phyloP scores from a whole-genome alignment of 2,329 filamentous ascomycete species.

The Didymella lethalis region DNA sequence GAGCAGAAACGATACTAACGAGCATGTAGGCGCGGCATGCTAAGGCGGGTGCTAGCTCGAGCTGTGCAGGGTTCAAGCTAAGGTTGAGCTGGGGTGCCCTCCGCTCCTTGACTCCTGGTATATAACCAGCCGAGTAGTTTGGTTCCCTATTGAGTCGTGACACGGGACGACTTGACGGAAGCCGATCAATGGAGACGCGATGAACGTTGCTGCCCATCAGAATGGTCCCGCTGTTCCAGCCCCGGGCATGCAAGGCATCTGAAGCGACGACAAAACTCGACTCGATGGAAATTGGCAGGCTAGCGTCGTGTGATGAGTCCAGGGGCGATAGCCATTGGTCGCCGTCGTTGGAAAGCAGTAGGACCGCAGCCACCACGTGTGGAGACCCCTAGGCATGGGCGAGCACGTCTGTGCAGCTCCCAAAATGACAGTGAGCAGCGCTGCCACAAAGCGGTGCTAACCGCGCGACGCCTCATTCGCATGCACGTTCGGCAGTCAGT shows the following conservation, averaged over 20 bases:
- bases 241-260: conserved; percentile 3
- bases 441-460: conserved; percentile 27
- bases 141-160: conserved; percentile 13
- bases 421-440: conserved; percentile 25
- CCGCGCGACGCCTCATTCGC: conserved; percentile 20
- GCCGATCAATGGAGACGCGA: conserved; percentile 6
- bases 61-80: conserved; percentile 24
- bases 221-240: conserved; percentile 9
- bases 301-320: conserved; percentile 28
- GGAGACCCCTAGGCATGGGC: conserved; percentile 22
- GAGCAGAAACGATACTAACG: conserved; percentile 19
- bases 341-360: conserved; percentile 10
- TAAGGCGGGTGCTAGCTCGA: conserved; percentile 28
- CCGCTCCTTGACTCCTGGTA: conserved; percentile 25
- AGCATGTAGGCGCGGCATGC: conserved; percentile 30
- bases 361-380: conserved; percentile 33
- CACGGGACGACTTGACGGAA: conserved; percentile 16
- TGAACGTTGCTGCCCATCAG: conserved; percentile 2
- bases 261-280: not conserved
- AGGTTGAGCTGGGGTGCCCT: conserved; percentile 23
- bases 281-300: conserved; percentile 2
- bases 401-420: conserved; percentile 27
- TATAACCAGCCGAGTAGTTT: conserved; percentile 22
- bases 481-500: conserved; percentile 18
- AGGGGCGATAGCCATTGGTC: conserved; percentile 13